These are phyloP conservation scores for Candida odintsovae DNA, from an alignment of 805 yeast species.

Conservation along the genomic window DNA sequence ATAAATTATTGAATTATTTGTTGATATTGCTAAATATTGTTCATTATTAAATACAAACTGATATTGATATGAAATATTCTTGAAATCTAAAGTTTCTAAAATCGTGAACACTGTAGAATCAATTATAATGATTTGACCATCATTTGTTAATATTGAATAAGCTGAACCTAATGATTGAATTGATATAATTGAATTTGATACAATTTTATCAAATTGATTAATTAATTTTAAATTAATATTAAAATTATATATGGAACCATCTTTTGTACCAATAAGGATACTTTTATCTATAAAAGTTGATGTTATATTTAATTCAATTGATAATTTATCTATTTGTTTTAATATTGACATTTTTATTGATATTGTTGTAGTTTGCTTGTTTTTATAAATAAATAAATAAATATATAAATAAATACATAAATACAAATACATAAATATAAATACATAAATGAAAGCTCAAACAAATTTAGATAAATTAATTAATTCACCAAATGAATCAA, in stretches of 20 bases:
- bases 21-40: conserved; percentile 9
- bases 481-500: conserved; percentile 4
- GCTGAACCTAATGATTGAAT: background rate
- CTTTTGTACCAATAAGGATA: too few species aligned
- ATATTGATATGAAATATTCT: background rate
- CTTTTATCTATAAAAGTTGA: too few species aligned
- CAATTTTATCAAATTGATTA: background rate
- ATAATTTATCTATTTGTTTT: too few species aligned
- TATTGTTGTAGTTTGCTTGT: too few species aligned
- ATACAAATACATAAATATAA: too few species aligned
- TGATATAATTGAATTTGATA: background rate
- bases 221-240: background rate
- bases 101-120: background rate
- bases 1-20: conserved; percentile 12
- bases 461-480: background rate
- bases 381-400: too few species aligned
- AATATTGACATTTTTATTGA: too few species aligned
- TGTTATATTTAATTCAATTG: too few species aligned
- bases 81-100: conserved; percentile 3
- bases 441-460: background rate
- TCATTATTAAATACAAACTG: background rate
- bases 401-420: background rate
- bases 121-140: conserved; percentile 3
- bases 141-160: background rate
- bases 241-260: background rate